These are phyloP conservation scores for Petrea volubilis DNA, from an alignment of 257 asterid genomes.

Conservation along the genomic window DNA sequence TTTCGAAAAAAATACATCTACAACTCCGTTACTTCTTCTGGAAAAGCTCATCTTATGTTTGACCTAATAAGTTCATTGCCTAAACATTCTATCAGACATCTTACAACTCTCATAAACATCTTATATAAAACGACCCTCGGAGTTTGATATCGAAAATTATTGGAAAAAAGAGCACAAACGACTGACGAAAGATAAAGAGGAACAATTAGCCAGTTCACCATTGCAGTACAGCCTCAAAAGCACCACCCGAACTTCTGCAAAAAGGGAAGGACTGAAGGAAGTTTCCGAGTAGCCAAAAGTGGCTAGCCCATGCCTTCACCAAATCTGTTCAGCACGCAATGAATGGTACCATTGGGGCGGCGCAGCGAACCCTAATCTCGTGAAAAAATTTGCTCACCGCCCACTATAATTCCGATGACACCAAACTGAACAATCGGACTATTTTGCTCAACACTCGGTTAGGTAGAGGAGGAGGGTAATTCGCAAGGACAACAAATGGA, in stretches of 20 bases:
- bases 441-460: constrained; percentile 85
- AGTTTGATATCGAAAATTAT: background rate
- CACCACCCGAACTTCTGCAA: constrained; percentile 81
- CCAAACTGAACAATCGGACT: constrained; percentile 87
- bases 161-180: background rate
- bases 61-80: no score
- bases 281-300: constrained; percentile 90
- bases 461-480: constrained; percentile 90
- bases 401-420: constrained; percentile 68
- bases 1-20: no score
- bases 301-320: constrained; percentile 91
- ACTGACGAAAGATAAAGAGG: constrained; percentile 16
- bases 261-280: constrained; percentile 79
- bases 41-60: no score
- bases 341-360: constrained; percentile 89
- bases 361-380: constrained; percentile 66
- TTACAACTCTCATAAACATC: no score
- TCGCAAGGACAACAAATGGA: constrained; percentile 78
- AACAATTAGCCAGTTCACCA: constrained; percentile 68
- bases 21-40: no score
- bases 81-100: no score
- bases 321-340: constrained; percentile 78
- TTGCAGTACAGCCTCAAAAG: constrained; percentile 84
- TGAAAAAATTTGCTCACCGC: constrained; percentile 87
- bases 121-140: no score